Percentiles rank a stretch among this genome's conserved stretches.
phyloP scores from a whole-genome alignment of 2,329 filamentous ascomycete species.

The Xylaria hypoxylon region DNA sequence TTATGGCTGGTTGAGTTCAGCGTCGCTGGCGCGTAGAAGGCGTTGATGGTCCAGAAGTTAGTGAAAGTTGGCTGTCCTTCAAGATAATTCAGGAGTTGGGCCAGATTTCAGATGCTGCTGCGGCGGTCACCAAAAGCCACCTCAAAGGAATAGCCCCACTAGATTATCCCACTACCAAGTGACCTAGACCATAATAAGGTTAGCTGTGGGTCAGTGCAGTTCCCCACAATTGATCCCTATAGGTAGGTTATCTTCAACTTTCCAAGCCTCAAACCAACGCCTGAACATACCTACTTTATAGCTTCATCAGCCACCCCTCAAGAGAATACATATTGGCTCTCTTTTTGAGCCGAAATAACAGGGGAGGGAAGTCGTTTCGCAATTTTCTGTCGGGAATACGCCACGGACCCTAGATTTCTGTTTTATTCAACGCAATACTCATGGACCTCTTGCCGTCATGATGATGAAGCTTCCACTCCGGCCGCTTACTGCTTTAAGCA shows the following conservation, averaged over 20 bases:
- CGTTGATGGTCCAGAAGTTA: constrained; percentile 22
- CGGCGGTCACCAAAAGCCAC: constrained; percentile 42
- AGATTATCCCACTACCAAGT: constrained; percentile 28
- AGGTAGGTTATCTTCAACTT: constrained; percentile 9
- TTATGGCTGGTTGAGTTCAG: neutral
- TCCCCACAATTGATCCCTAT: constrained; percentile 42
- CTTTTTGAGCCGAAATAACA: neutral
- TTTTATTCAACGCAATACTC: neutral
- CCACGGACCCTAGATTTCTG: constrained; percentile 38
- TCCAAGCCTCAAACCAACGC: constrained; percentile 40
- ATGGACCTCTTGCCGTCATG: constrained; percentile 58
- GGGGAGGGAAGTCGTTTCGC: neutral
- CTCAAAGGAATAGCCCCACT: constrained; percentile 41
- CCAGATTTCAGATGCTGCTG: constrained; percentile 48
- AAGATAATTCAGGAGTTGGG: constrained; percentile 49
- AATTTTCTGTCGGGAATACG: neutral
- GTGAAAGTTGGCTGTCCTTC: constrained; percentile 18
- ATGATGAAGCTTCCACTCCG: constrained; percentile 62
- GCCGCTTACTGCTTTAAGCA: constrained; percentile 52
- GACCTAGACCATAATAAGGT: constrained; percentile 35
- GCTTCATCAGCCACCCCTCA: neutral
- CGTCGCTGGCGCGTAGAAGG: neutral
- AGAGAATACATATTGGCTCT: neutral
- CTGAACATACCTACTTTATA: neutral
- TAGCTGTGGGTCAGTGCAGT: constrained; percentile 26